These are phyloP conservation scores for Datura wrightii DNA, from an alignment of 257 asterid species.

Conservation along the genomic window DNA sequence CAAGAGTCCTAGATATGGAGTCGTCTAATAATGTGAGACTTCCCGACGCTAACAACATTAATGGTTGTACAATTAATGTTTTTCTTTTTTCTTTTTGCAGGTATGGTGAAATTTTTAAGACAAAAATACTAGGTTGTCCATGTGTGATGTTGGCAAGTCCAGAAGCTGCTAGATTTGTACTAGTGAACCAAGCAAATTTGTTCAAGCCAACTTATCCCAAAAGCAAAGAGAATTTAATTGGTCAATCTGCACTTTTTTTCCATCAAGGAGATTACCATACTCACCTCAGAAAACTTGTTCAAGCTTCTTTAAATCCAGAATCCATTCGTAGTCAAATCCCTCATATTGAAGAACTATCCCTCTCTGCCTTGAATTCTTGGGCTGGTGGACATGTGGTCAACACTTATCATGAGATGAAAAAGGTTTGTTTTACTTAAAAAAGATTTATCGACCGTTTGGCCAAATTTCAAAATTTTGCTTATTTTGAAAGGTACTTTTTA, in stretches of 20 bases:
- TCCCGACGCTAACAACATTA: neutral
- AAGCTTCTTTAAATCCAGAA: conserved; percentile 58
- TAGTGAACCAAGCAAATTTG: conserved; percentile 62
- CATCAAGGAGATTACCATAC: conserved; percentile 78
- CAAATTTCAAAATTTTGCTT: neutral
- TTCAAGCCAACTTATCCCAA: conserved; percentile 93
- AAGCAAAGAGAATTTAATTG: conserved; percentile 77
- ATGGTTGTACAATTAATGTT: neutral
- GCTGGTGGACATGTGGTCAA: conserved; percentile 53
- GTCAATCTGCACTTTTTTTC: conserved; percentile 80
- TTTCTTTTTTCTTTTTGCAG: conserved; percentile 39
- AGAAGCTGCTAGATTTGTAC: conserved; percentile 84
- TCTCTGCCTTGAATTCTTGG: conserved; percentile 63
- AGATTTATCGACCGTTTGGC: neutral
- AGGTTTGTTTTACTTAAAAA: conserved; percentile 41
- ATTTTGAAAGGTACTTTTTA: neutral
- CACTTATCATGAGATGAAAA: conserved; percentile 73
- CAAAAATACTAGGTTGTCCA: conserved; percentile 75
- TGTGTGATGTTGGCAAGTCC: conserved; percentile 91
- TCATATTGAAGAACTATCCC: conserved; percentile 47
- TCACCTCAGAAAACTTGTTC: conserved; percentile 75
- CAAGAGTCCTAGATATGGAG: no score
- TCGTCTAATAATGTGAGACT: neutral
- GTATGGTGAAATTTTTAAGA: conserved; percentile 89
- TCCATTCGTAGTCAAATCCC: conserved; percentile 56